Conservation (phyloP, 768 basidiomycete genomes). For the Vararia minispora region DNA sequence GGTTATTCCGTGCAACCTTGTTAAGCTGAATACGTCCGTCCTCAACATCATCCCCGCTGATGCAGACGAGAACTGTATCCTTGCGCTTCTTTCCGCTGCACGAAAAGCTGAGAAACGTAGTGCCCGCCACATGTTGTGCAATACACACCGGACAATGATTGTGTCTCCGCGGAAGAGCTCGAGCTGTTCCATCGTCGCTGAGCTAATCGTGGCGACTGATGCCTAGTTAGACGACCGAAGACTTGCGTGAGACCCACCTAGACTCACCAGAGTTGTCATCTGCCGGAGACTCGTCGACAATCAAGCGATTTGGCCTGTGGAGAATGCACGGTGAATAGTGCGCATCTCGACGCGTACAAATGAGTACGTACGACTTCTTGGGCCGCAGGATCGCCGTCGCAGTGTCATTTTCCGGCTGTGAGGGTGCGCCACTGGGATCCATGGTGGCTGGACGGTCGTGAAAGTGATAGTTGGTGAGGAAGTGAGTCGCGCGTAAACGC, state of each 20-base stretch:
- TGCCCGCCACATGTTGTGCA: not conserved
- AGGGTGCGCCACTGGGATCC: slow-evolving; percentile 78
- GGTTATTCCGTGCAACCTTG: slow-evolving; percentile 99
- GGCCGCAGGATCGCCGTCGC: slow-evolving; percentile 93
- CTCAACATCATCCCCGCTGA: slow-evolving; percentile 93
- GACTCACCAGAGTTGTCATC: slow-evolving; percentile 91
- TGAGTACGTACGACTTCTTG: slow-evolving; percentile 85
- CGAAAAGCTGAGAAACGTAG: not conserved
- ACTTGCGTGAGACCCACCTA: not conserved
- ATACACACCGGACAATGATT: slow-evolving; percentile 76
- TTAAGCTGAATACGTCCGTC: slow-evolving; percentile 98
- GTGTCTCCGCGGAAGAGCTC: slow-evolving; percentile 96
- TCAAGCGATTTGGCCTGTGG: slow-evolving; percentile 86
- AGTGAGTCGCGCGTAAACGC: not conserved
- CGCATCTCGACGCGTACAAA: slow-evolving; percentile 12
- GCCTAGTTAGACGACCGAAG: slow-evolving; percentile 4
- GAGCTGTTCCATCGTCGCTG: slow-evolving; percentile 91
- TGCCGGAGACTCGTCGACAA: slow-evolving; percentile 87
- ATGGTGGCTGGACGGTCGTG: slow-evolving; percentile 17
- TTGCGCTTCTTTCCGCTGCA: slow-evolving; percentile 91
- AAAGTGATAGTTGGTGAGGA: not conserved
- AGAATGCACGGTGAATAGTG: slow-evolving; percentile 10
- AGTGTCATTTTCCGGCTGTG: slow-evolving; percentile 80
- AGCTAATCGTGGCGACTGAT: slow-evolving; percentile 86
- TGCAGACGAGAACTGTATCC: slow-evolving; percentile 94